Conservation (phyloP, 108 stramenopile species). For the Aurantiochytrium sp. region DNA sequence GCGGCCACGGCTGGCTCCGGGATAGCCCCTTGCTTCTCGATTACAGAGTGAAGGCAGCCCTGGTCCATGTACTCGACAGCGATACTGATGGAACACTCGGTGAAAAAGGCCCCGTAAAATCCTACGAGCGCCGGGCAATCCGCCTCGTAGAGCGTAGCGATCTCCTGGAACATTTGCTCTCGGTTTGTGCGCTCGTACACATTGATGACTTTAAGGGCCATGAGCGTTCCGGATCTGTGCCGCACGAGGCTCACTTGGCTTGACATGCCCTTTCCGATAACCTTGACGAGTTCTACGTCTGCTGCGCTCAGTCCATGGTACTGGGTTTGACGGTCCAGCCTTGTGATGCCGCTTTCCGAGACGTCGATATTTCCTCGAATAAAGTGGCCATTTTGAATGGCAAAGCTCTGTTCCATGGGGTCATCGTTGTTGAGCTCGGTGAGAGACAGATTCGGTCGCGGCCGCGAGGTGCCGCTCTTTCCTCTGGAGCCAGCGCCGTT, state of each 20-base stretch:
- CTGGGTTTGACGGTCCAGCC: neutral
- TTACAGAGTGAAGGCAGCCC: conserved; percentile 24
- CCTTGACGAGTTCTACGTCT: neutral
- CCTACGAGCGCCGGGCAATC: conserved; percentile 42
- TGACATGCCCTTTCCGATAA: neutral
- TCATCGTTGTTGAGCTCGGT: no score
- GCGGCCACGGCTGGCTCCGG: conserved; percentile 45
- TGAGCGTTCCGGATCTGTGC: conserved; percentile 30
- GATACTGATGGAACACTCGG: conserved; percentile 54
- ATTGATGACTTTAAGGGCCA: conserved; percentile 43
- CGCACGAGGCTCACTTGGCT: conserved; percentile 8
- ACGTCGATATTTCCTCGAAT: neutral
- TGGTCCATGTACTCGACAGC: conserved; percentile 60
- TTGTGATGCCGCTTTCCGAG: neutral
- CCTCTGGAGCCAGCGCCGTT: no score
- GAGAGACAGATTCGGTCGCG: no score
- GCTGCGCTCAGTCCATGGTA: neutral
- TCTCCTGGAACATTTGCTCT: conserved; percentile 52
- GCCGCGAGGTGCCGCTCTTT: no score
- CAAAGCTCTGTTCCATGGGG: neutral
- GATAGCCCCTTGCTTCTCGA: conserved; percentile 31
- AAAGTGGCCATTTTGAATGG: conserved; percentile 2
- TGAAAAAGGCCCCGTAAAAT: conserved; percentile 55
- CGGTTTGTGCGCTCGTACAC: conserved; percentile 47
- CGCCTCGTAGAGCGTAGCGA: conserved; percentile 48